phyloP scores from a whole-genome alignment of 2,329 filamentous ascomycete genomes.

The Colletotrichum lindemuthianum region DNA sequence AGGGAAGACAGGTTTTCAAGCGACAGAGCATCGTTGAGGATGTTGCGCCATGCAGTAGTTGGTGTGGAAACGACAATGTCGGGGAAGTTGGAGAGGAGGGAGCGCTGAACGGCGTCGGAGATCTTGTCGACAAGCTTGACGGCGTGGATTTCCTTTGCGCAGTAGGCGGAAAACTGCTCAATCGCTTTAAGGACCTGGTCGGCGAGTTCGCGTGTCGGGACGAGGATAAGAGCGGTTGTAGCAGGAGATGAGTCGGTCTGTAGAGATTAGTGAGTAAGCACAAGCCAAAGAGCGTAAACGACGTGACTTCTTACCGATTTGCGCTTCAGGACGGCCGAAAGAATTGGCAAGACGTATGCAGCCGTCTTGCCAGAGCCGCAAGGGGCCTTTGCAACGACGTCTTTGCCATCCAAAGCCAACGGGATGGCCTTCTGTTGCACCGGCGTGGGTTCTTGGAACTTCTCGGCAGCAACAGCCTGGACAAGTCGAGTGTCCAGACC shows the following conservation, averaged over 20 bases:
- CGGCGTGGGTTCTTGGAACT: constrained; percentile 86
- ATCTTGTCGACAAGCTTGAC: constrained; percentile 93
- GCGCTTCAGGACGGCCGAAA: constrained; percentile 83
- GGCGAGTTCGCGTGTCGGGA: constrained; percentile 93
- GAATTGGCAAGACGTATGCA: constrained; percentile 91
- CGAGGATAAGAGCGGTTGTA: constrained; percentile 85
- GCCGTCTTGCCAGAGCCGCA: constrained; percentile 98
- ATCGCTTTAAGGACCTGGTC: constrained; percentile 87
- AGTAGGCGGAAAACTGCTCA: constrained; percentile 81
- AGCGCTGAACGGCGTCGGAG: constrained; percentile 86
- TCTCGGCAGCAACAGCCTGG: constrained; percentile 85
- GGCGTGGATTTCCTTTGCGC: constrained; percentile 82
- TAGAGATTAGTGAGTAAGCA: constrained; percentile 14
- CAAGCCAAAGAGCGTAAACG: neutral
- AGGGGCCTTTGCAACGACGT: constrained; percentile 91
- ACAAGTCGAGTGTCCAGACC: constrained; percentile 86
- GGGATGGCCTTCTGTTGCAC: constrained; percentile 91
- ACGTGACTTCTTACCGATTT: constrained; percentile 65
- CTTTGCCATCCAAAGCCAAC: constrained; percentile 84
- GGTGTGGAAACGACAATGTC: constrained; percentile 94
- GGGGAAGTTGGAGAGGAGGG: constrained; percentile 84
- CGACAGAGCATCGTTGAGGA: constrained; percentile 77
- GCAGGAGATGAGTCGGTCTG: constrained; percentile 61
- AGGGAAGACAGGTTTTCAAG: constrained; percentile 78
- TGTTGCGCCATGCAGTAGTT: constrained; percentile 80